These are phyloP conservation scores for Nicotiana tomentosiformis DNA, from an alignment of 257 asterid species.

Conservation along the genomic window DNA sequence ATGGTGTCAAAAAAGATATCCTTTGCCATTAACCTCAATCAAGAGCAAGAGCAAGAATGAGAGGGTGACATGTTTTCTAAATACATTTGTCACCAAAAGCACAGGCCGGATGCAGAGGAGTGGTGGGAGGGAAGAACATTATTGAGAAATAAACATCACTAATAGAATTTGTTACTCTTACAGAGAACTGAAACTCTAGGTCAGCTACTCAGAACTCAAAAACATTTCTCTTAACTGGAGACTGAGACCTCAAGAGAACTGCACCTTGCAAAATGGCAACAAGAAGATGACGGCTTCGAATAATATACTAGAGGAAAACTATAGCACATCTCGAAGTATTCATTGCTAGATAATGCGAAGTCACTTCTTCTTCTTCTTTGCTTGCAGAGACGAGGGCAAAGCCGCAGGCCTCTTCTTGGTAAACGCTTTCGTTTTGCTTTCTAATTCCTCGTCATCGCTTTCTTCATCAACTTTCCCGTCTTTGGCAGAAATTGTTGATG, in stretches of 20 bases:
- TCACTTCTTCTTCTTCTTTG: slow-evolving; percentile 42
- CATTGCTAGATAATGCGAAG: not conserved
- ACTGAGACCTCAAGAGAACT: not conserved
- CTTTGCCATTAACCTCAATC: not conserved
- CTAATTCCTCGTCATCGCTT: slow-evolving; percentile 62
- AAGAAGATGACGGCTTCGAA: not conserved
- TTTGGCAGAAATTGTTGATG: slow-evolving; percentile 23
- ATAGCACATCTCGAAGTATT: not conserved
- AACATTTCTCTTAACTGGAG: not conserved
- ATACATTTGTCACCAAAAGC: not conserved
- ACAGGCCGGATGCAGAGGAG: not conserved
- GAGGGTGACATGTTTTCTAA: not conserved
- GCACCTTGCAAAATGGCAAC: not conserved
- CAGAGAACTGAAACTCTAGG: not conserved
- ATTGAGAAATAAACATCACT: not conserved
- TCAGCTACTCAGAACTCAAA: not conserved
- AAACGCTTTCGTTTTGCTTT: slow-evolving; percentile 66
- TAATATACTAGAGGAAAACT: not conserved
- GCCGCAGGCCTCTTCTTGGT: slow-evolving; percentile 51
- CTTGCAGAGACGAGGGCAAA: slow-evolving; percentile 14
- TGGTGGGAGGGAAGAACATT: not conserved
- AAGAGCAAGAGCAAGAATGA: not conserved
- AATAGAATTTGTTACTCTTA: not conserved
- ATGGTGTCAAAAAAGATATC: not conserved
- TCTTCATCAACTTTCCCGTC: slow-evolving; percentile 43